Evolutionary conservation across 1,284 basidiomycete species (phyloP).

Genomic region (Apiotrichum veenhuisii): DNA sequence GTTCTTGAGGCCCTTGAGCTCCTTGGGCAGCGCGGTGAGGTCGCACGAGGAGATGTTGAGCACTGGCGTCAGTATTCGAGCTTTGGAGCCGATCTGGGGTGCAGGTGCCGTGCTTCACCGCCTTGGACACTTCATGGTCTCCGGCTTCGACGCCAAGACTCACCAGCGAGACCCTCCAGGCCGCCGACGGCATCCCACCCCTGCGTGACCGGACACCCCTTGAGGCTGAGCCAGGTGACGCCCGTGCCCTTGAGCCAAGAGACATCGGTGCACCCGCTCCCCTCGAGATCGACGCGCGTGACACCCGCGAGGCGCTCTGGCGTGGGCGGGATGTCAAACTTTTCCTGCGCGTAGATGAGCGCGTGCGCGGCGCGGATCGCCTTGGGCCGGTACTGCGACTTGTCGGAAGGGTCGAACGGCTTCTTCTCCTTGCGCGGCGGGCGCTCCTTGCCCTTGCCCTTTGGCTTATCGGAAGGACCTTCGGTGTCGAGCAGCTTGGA

Average conservation of each 20-base stretch:
- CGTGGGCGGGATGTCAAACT: constrained; percentile 35
- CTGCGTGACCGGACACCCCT: constrained; percentile 31
- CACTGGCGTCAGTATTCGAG: constrained; percentile 21
- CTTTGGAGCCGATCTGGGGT: neutral
- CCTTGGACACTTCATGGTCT: too few relatives aligned
- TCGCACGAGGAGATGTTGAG: constrained; percentile 41
- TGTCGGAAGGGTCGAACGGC: constrained; percentile 2
- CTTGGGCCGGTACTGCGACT: constrained; percentile 34
- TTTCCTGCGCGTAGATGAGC: constrained; percentile 30
- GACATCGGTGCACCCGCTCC: constrained; percentile 35
- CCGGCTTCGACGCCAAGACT: too few relatives aligned
- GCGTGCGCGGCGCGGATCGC: constrained; percentile 39
- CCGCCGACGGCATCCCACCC: constrained; percentile 41
- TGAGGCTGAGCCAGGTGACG: constrained; percentile 43
- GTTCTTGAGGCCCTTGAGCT: constrained; percentile 24
- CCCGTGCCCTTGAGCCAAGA: constrained; percentile 30
- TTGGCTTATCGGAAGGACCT: constrained; percentile 1
- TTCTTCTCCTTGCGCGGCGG: constrained; percentile 1
- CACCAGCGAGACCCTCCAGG: constrained; percentile 36
- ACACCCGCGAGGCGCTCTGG: constrained; percentile 27
- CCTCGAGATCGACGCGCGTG: constrained; percentile 38
- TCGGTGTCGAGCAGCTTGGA: constrained; percentile 1
- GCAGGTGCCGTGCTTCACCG: neutral
- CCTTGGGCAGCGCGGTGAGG: constrained; percentile 25
- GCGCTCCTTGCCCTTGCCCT: constrained; percentile 1